Percentiles rank a stretch among this genome's conserved stretches.
Conservation (phyloP, 2,329 filamentous ascomycete genomes). For the Bisporella sp. region DNA sequence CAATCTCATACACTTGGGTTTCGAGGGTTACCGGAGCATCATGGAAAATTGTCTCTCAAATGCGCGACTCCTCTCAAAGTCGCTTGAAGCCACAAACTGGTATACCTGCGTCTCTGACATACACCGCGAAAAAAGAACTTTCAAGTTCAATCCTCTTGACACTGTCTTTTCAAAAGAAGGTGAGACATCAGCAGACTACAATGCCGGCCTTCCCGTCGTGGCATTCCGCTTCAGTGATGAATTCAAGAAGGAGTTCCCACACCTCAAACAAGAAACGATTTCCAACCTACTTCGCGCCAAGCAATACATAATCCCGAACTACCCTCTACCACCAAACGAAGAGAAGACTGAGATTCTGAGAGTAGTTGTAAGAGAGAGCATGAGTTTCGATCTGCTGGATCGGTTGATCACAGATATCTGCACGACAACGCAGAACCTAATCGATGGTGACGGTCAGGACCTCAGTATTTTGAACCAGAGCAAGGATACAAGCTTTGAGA, state of each 20-base stretch:
- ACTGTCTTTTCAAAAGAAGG: constrained; percentile 33
- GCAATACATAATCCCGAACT: constrained; percentile 68
- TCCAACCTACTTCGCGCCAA: constrained; percentile 56
- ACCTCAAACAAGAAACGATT: constrained; percentile 57
- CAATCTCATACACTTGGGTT: constrained; percentile 65
- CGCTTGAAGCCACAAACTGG: constrained; percentile 59
- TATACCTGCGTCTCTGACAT: constrained; percentile 60
- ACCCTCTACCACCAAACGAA: constrained; percentile 55
- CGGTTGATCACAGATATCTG: constrained; percentile 54
- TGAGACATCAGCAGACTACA: constrained; percentile 52
- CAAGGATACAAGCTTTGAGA: constrained; percentile 29
- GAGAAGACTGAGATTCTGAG: constrained; percentile 58
- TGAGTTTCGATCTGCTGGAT: constrained; percentile 63
- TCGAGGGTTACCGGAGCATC: constrained; percentile 53
- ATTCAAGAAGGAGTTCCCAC: constrained; percentile 53
- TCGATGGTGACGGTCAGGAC: constrained; percentile 37
- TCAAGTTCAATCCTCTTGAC: constrained; percentile 26
- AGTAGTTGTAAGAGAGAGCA: constrained; percentile 59
- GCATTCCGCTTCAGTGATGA: constrained; percentile 56
- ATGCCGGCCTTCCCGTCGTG: constrained; percentile 61
- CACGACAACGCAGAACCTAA: constrained; percentile 52
- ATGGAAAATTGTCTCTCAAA: constrained; percentile 63
- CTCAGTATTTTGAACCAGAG: constrained; percentile 30
- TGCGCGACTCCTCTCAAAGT: constrained; percentile 55
- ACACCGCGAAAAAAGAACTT: constrained; percentile 47